Base-by-base conservation (phyloP, 2,329 filamentous ascomycete species). In the Lasiodiplodia citricola region DNA sequence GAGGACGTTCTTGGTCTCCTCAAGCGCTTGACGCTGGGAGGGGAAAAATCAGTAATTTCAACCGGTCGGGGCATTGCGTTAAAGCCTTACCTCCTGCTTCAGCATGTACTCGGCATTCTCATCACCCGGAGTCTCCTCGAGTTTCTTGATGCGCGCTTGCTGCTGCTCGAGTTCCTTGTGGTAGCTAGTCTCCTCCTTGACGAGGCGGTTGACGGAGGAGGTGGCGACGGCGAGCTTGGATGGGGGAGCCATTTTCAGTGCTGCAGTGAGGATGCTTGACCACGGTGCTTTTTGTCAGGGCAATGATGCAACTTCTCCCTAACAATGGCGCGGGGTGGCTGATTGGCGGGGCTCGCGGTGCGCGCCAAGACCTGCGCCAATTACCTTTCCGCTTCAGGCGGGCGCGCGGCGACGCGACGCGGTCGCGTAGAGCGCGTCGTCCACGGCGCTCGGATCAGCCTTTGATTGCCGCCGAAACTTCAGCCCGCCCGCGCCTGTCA, bases 161-260 rank as follows among this genome's bases (percentile, higher is more conserved):
- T 98, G 94, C 72, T 90, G 85, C 71, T 87, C 84, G 23, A 94
- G 87, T 80, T 99, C 96, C 77, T 91, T 91, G 84, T 94, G 91
- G 83, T 99, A 98, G 75, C 91, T 95, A 50, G 87, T 85, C 80
- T 97, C 93, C 81, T 99, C 96, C 81, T 97, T 97, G 73, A 97
- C 88, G 58, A 98, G 88, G 69, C 96, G 93, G 74, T 87, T 85
- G 73, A 98, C 88, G 23, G 93, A 89, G 70, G 90, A 88, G 28
- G 92, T 96, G 55, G 91, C 90, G 77, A 97, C 96, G 75, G 88
- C 81, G 78, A 97, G 88, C 73, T 90, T 87, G 1, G 90, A 90
- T 55, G 92, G 92, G 38, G 93, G 86, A 3, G 92, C 87, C 94
- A 97, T 97, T 62, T 80, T 66, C 37, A 18, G 10, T 25, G 21